Conservation (phyloP, 805 yeast species). For the Ogataea minuta region DNA sequence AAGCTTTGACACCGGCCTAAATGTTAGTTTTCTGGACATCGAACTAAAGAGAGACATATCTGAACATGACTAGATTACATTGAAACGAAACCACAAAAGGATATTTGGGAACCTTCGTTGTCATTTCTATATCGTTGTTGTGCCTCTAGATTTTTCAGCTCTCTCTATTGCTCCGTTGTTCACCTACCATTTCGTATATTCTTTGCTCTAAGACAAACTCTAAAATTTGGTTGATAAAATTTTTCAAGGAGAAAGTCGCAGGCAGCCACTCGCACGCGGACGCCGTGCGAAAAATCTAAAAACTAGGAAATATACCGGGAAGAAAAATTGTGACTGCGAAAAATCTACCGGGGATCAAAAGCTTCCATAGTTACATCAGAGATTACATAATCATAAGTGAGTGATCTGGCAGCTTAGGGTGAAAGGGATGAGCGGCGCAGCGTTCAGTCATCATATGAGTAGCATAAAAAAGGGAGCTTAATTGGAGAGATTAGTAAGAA, state of each 20-base stretch:
- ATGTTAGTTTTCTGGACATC: slow-evolving; percentile 1
- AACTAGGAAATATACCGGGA: slow-evolving; percentile 1
- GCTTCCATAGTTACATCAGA: slow-evolving; percentile 1
- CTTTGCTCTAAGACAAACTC: slow-evolving; percentile 14
- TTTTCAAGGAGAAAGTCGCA: slow-evolving; percentile 13
- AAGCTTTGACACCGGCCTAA: slow-evolving; percentile 89
- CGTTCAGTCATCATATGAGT: not conserved
- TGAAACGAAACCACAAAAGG: no score
- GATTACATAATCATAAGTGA: no score
- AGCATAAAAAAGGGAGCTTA: slow-evolving; percentile 1
- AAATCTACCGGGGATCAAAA: not conserved
- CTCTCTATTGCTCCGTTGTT: not conserved
- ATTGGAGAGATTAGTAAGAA: slow-evolving; percentile 14
- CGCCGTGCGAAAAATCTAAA: not conserved
- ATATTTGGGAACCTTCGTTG: no score
- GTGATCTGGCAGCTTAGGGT: slow-evolving; percentile 1
- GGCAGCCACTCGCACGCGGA: slow-evolving; percentile 6
- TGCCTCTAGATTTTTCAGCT: not conserved
- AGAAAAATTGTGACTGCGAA: slow-evolving; percentile 13
- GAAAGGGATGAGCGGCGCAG: slow-evolving; percentile 1
- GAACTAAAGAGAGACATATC: not conserved
- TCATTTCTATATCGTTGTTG: no score
- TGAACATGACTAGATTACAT: no score
- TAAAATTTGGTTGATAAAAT: slow-evolving; percentile 9
- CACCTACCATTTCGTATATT: slow-evolving; percentile 21